These are phyloP conservation scores for Scytalidium lignicola DNA, from an alignment of 2,329 filamentous ascomycete species.

Conservation along the genomic window DNA sequence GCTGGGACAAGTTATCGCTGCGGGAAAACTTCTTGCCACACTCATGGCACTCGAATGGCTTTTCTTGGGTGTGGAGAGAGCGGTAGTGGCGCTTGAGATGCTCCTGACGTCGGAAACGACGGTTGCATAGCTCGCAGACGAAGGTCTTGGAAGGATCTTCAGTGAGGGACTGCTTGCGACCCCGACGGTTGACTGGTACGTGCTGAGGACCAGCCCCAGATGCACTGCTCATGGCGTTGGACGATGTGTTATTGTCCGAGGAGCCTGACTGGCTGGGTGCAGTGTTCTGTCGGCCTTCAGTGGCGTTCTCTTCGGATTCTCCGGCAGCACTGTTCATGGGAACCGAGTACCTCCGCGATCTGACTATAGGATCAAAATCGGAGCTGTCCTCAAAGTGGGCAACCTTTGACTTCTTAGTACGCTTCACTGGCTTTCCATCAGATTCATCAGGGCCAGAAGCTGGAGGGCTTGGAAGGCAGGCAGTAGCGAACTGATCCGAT, in stretches of 20 bases:
- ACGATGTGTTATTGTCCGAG: slow-evolving; percentile 33
- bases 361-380: too few relatives aligned
- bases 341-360: slow-evolving; percentile 29
- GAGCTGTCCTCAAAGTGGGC: slow-evolving; percentile 21
- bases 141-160: slow-evolving; percentile 99
- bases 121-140: slow-evolving; percentile 91
- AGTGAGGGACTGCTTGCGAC: slow-evolving; percentile 96
- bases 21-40: slow-evolving; percentile 99
- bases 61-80: slow-evolving; percentile 96
- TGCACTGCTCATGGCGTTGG: slow-evolving; percentile 37
- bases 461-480: slow-evolving; percentile 58
- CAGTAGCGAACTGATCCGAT: slow-evolving; percentile 53
- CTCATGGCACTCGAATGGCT: slow-evolving; percentile 96
- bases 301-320: slow-evolving; percentile 22
- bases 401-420: slow-evolving; percentile 49
- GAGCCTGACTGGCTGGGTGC: slow-evolving; percentile 38
- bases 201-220: slow-evolving; percentile 32
- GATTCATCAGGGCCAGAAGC: slow-evolving; percentile 42
- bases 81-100: slow-evolving; percentile 98
- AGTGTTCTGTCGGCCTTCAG: slow-evolving; percentile 19
- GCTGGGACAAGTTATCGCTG: slow-evolving; percentile 94
- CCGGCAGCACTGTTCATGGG: slow-evolving; percentile 26
- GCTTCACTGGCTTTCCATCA: slow-evolving; percentile 51
- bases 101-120: slow-evolving; percentile 95
- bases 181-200: slow-evolving; percentile 75